Evolutionary conservation across 164 flowering plant species (phyloP).

Genomic region (Vitis labrusca): DNA sequence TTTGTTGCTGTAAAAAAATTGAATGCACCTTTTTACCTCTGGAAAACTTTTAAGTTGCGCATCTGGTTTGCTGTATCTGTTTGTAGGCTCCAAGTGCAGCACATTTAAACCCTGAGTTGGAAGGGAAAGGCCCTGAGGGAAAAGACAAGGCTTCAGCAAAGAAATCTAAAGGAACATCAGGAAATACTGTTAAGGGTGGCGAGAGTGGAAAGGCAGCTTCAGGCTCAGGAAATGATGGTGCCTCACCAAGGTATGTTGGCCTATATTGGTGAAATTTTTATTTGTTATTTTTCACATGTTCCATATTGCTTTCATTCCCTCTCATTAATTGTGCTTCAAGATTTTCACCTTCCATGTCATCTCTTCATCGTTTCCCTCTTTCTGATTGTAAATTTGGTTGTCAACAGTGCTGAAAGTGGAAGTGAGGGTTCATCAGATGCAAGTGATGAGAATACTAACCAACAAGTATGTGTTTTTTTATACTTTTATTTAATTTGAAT

Average conservation of each 20-base stretch:
- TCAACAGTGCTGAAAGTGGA: slow-evolving; percentile 80
- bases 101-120: slow-evolving; percentile 40
- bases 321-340: background rate
- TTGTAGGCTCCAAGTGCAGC: slow-evolving; percentile 52
- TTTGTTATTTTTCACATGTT: background rate
- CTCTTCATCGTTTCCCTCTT: background rate
- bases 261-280: background rate
- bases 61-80: background rate
- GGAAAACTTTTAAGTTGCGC: background rate
- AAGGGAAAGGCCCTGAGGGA: slow-evolving; percentile 54
- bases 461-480: slow-evolving; percentile 37
- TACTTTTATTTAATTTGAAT: background rate
- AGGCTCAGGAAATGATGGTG: slow-evolving; percentile 88
- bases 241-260: slow-evolving; percentile 66
- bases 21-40: background rate
- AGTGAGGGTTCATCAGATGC: slow-evolving; percentile 73
- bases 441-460: slow-evolving; percentile 68
- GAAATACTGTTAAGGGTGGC: slow-evolving; percentile 50
- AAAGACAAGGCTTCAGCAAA: slow-evolving; percentile 54
- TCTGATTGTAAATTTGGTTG: slow-evolving; percentile 10
- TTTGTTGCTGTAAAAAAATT: background rate
- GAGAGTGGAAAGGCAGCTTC: slow-evolving; percentile 72
- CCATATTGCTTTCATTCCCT: background rate
- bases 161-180: slow-evolving; percentile 64
- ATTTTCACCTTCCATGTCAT: background rate